These are phyloP conservation scores for Ichthyophthirius multifiliis DNA, from an alignment of 169 alveolate genomes.

Conservation along the genomic window DNA sequence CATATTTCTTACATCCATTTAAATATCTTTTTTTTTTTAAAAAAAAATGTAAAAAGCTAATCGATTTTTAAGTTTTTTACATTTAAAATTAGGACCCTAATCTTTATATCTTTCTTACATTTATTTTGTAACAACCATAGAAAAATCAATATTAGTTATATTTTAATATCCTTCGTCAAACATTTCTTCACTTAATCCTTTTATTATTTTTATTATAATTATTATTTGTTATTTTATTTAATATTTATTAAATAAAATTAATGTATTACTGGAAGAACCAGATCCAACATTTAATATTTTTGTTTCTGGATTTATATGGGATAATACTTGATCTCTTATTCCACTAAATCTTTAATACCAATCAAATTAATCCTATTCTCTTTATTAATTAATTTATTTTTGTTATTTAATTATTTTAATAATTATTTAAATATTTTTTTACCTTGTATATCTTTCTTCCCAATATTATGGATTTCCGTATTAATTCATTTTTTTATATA, in stretches of 20 bases:
- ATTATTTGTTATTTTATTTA: not conserved
- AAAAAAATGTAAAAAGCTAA: not conserved
- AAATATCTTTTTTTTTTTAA: not conserved
- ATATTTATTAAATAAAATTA: not conserved
- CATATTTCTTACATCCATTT: conserved; percentile 84
- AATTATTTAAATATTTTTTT: not conserved
- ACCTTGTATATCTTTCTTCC: conserved; percentile 92
- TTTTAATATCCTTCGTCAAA: conserved; percentile 89
- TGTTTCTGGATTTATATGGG: conserved; percentile 71
- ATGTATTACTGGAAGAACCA: conserved; percentile 83
- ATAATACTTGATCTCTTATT: conserved; percentile 81
- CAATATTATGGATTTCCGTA: conserved; percentile 86
- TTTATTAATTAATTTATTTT: not conserved
- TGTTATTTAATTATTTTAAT: not conserved
- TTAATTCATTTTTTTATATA: conserved; percentile 55
- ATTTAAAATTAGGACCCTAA: conserved; percentile 69
- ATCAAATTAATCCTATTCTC: conserved; percentile 91
- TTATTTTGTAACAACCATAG: conserved; percentile 60
- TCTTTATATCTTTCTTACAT: conserved; percentile 80
- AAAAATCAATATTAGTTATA: conserved; percentile 84
- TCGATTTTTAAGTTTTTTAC: not conserved
- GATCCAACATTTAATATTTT: conserved; percentile 86
- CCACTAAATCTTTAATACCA: conserved; percentile 92
- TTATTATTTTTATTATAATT: not conserved
- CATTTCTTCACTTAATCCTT: conserved; percentile 87